phyloP scores from a whole-genome alignment of 78 protist species.

The Polysphondylium violaceum region DNA sequence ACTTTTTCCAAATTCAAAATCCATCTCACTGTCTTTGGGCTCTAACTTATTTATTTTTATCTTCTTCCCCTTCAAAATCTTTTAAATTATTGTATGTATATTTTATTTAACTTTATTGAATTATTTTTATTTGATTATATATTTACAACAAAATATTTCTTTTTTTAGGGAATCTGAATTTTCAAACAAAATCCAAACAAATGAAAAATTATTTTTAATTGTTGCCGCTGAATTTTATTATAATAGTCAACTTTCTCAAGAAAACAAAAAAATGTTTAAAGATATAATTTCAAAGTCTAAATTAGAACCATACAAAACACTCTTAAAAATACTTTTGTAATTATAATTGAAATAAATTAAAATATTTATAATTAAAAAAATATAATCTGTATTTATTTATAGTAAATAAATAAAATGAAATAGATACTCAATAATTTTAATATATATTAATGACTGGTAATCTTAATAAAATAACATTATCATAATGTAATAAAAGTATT shows the following conservation, averaged over 20 bases:
- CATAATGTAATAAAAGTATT: no score
- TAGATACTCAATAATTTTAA: not conserved
- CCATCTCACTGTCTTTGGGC: conserved; percentile 70
- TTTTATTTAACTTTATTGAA: not conserved
- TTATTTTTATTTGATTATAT: not conserved
- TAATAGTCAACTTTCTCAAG: conserved; percentile 28
- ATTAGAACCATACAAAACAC: conserved; percentile 25
- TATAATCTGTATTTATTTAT: no score
- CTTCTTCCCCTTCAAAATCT: conserved; percentile 44
- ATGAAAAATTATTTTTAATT: conserved; percentile 51
- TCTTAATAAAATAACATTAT: no score
- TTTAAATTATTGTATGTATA: conserved; percentile 58
- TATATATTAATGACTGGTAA: not conserved
- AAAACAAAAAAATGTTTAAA: conserved; percentile 30
- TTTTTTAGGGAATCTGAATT: conserved; percentile 33
- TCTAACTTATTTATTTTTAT: conserved; percentile 53
- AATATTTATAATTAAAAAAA: no score
- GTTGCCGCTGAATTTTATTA: conserved; percentile 59
- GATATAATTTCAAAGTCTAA: conserved; percentile 40
- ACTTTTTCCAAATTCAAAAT: conserved; percentile 80
- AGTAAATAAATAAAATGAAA: not conserved
- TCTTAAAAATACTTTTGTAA: conserved; percentile 18
- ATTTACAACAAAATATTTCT: not conserved
- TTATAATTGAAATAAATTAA: not conserved
- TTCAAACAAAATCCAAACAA: conserved; percentile 62